Evolutionary conservation across 805 yeast species (phyloP), one percentile per base, ranked within the genome.

Genomic region (Kluyveromyces starmeri): DNA sequence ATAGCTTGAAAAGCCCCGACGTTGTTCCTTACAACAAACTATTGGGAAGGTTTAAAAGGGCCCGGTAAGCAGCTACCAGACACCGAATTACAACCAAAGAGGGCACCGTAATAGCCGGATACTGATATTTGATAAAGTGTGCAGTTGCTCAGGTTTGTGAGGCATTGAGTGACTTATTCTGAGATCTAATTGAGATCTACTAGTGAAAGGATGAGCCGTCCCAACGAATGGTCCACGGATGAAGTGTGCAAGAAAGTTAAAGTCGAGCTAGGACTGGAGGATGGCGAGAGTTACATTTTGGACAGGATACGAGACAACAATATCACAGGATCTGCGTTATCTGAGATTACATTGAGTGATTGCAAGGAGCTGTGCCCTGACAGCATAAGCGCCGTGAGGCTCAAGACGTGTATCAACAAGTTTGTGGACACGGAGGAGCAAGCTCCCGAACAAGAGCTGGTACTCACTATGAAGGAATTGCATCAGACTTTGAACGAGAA

Each of bases 311-410:
- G 27, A 11, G 45, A 39, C 21, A 50, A 52, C 40, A 47, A 37
- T 21, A 55, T 54, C 18, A 47, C 39, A 30, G 95, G 95, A 2
- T 72, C 80, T 20, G 67, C 82, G 4, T 60, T 89, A 34, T 75
- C 83, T 2, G 77, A 73, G 41, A 62, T 88, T 32, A 73, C 75
- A 20, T 72, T 82, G 9, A 73, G 70, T 7, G 92, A 85, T 50
- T 70, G 88, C 28, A 64, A 67, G 40, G 95, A 86, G 35, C 60
- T 89, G 49, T 94, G 88, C 2, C 37, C 41, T 5, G 61, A 65
- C 21, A 51, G 81, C 20, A 68, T 70, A 20, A 68, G 71, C 13
- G 65, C 95, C 18, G 62, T 88, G 3, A 53, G 56, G 25, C 59
- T 86, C 27, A 75, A 83, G 51, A 65, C 69, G 33, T 69, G 73